Percentiles rank a stretch among this genome's conserved stretches.
These are phyloP conservation scores for Aspergillus melleus DNA, from an alignment of 2,329 filamentous ascomycete genomes.

Conservation along the genomic window DNA sequence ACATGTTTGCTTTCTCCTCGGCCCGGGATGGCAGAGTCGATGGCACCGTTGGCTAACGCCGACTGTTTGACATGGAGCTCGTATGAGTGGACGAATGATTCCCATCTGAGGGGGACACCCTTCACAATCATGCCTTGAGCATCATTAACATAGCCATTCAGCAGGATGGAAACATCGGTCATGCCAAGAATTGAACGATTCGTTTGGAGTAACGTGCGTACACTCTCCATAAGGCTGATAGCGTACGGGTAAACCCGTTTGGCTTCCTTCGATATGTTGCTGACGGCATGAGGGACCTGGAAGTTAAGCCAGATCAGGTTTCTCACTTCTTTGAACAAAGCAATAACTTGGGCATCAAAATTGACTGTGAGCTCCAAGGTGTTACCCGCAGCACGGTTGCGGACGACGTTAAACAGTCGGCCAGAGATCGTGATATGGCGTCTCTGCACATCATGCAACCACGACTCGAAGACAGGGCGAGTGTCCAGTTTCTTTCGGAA, in stretches of 20 bases:
- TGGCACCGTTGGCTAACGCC: slow-evolving; percentile 58
- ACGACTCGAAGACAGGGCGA: slow-evolving; percentile 89
- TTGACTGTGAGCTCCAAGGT: slow-evolving; percentile 87
- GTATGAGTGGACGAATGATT: slow-evolving; percentile 96
- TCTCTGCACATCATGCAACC: slow-evolving; percentile 85
- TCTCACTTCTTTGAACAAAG: slow-evolving; percentile 96
- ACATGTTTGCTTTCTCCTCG: slow-evolving; percentile 87
- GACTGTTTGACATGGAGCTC: slow-evolving; percentile 77
- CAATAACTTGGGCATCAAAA: slow-evolving; percentile 96
- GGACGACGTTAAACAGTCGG: slow-evolving; percentile 83
- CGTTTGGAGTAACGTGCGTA: slow-evolving; percentile 89
- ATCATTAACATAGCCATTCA: slow-evolving; percentile 90
- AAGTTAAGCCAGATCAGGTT: slow-evolving; percentile 96
- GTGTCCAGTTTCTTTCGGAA: slow-evolving; percentile 98
- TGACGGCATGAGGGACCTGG: slow-evolving; percentile 89
- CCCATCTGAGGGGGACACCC: slow-evolving; percentile 89
- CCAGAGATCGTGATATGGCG: slow-evolving; percentile 90
- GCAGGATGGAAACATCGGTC: slow-evolving; percentile 80
- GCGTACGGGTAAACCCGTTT: slow-evolving; percentile 97
- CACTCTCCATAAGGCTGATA: slow-evolving; percentile 97
- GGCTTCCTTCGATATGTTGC: slow-evolving; percentile 96
- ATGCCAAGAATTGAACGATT: slow-evolving; percentile 80
- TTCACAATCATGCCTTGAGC: slow-evolving; percentile 80
- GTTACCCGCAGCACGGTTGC: slow-evolving; percentile 87
- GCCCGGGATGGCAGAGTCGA: slow-evolving; percentile 59